Base-by-base conservation (phyloP, 306 rosid genomes). In the Quercus agrifolia region DNA sequence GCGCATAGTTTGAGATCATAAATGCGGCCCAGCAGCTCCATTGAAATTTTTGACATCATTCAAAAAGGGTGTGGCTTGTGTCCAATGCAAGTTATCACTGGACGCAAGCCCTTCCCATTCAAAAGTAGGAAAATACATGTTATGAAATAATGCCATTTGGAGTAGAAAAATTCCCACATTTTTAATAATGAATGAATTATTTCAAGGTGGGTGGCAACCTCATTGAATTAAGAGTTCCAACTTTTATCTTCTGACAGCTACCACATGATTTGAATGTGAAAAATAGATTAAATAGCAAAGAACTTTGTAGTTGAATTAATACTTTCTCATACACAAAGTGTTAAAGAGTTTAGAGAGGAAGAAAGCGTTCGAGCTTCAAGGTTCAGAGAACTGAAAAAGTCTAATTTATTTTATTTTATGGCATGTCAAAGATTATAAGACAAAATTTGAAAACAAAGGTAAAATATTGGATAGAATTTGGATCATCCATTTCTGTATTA, bases 131-230 rank as follows among this genome's bases (percentile, higher is more conserved):
- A 35, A 5, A 80, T 17, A 74, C 62, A 74, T 71, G 18, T 64
- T 54, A 74, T 78, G 75, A 67, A 75, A 54, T 41, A 56, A 80
- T 79, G 81, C 83, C 81, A 80, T 74, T 74, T 31, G 38, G 69
- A 64, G 63, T 30, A 20, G 61, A 74, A 77, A 74, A 70, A 27
- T 78, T 44, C 23, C 71, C 46, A 56, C 62, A 73, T 62, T 79
- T 66, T 80, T 74, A 67, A 77, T 64, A 38, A 77, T 77, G 71
- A 51, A 78, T 52, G 68, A 14, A 61, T 85, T 77, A 56, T 85
- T 38, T 67, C 77, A 74, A 70, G 82, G 83, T 79, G 70, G 88
- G 87, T 69, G 77, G 77, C 80, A 80, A 46, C 46, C 85, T 72
- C 83, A 80, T 85, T 58, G 38, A 80, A 80, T 85, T 77, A 49